phyloP scores from a whole-genome alignment of 768 basidiomycete genomes.

The Pholiota microspora region DNA sequence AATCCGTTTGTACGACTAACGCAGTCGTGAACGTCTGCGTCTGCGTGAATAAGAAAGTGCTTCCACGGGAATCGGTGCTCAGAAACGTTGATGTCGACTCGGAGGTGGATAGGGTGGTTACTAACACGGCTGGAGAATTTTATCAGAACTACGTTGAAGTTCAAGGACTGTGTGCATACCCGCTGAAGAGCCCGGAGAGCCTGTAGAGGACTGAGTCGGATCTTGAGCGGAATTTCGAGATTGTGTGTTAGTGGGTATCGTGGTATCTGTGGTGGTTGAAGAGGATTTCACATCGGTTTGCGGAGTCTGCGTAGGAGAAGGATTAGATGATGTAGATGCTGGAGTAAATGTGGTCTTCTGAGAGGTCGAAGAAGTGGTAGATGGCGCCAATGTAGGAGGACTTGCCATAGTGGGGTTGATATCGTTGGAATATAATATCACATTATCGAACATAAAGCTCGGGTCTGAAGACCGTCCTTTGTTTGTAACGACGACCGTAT shows the following conservation, averaged over 20 bases:
- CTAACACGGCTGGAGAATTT: too few relatives aligned
- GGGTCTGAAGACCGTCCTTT: neutral
- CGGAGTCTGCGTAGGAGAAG: neutral
- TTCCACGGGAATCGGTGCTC: neutral
- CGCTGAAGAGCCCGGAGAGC: neutral
- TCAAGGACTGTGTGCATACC: neutral
- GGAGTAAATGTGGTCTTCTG: neutral
- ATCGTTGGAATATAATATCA: conserved; percentile 1
- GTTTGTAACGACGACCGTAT: conserved; percentile 2
- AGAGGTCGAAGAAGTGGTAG: neutral
- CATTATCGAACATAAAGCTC: conserved; percentile 1
- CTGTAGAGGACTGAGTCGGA: neutral
- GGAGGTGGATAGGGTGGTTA: neutral
- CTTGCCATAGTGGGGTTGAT: neutral
- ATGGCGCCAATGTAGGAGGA: neutral
- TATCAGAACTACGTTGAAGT: too few relatives aligned
- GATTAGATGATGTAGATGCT: too few relatives aligned
- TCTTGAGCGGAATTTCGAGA: neutral
- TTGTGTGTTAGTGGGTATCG: neutral
- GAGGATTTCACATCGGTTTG: neutral
- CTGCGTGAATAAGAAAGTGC: neutral
- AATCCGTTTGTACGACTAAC: neutral
- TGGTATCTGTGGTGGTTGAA: too few relatives aligned
- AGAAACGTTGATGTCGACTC: neutral
- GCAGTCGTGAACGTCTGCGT: neutral